phyloP scores from a whole-genome alignment of 169 alveolate species.

The Cryptosporidium xiaoi region DNA sequence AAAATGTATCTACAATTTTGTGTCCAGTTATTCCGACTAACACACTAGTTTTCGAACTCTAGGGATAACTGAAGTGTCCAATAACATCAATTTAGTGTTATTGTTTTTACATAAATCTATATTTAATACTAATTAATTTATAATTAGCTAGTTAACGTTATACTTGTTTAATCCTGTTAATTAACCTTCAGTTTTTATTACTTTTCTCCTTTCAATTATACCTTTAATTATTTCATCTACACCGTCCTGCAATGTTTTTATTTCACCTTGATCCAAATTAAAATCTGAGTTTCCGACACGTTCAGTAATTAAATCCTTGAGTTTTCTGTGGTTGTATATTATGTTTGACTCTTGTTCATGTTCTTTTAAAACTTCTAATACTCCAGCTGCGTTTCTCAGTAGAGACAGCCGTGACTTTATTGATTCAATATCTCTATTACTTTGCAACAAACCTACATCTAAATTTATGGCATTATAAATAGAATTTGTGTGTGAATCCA shows the following conservation, averaged over 20 bases:
- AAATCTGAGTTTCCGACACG: slow-evolving; percentile 6
- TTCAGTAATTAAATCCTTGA: slow-evolving; percentile 10
- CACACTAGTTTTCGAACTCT: neutral
- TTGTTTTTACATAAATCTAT: neutral
- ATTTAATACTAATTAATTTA: neutral
- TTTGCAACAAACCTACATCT: neutral
- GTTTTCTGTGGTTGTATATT: slow-evolving; percentile 16
- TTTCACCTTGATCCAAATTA: slow-evolving; percentile 20
- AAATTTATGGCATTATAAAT: neutral
- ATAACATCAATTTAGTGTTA: neutral
- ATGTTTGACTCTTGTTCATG: slow-evolving; percentile 27
- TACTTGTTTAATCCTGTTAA: neutral
- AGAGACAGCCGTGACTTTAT: neutral
- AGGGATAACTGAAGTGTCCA: no score
- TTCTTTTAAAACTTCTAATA: slow-evolving; percentile 20
- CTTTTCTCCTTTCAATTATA: slow-evolving; percentile 45
- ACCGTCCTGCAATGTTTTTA: slow-evolving; percentile 25
- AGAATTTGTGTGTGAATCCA: neutral
- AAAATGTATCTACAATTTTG: slow-evolving; percentile 38
- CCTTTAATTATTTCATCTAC: slow-evolving; percentile 47
- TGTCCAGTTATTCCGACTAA: slow-evolving; percentile 41
- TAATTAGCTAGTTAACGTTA: neutral
- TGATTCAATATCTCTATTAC: neutral
- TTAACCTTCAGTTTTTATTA: neutral
- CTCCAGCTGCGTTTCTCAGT: slow-evolving; percentile 68